Evolutionary conservation across 2,329 filamentous ascomycete genomes (phyloP).

Genomic region (Pseudogymnoascus sp.): DNA sequence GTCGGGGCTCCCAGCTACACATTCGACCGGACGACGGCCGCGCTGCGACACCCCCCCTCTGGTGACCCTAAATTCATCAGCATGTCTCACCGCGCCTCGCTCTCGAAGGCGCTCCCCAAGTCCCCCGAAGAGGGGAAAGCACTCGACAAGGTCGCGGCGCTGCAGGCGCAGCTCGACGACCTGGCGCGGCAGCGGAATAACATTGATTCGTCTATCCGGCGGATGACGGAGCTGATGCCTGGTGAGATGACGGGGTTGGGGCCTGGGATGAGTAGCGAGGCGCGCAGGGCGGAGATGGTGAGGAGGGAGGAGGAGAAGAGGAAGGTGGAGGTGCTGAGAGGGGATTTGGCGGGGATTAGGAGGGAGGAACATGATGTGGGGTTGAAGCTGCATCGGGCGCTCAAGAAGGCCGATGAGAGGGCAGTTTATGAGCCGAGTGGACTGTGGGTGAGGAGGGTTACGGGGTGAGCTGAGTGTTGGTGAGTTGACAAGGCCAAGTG

Average conservation of each 20-base stretch:
- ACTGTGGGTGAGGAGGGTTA: constrained; percentile 73
- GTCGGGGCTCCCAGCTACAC: constrained; percentile 10
- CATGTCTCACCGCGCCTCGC: constrained; percentile 15
- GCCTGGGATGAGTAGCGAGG: constrained; percentile 55
- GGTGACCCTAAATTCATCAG: constrained; percentile 24
- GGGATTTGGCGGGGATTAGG: constrained; percentile 64
- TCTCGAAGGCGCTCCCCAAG: constrained; percentile 50
- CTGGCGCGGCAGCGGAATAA: constrained; percentile 62
- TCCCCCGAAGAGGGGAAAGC: constrained; percentile 52
- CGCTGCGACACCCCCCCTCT: background rate
- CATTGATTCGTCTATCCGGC: constrained; percentile 62
- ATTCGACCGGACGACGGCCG: constrained; percentile 9
- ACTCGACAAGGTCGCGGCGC: constrained; percentile 55
- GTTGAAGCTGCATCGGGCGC: constrained; percentile 63
- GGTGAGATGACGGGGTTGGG: constrained; percentile 58
- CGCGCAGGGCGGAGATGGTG: constrained; percentile 51
- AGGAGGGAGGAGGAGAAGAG: constrained; percentile 48
- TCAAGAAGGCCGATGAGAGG: constrained; percentile 54
- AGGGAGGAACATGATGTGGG: constrained; percentile 73
- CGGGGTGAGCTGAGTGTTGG: constrained; percentile 38
- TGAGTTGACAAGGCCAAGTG: background rate
- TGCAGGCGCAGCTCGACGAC: constrained; percentile 58
- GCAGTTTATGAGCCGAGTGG: constrained; percentile 56
- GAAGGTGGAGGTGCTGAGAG: constrained; percentile 58
- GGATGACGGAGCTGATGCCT: constrained; percentile 72